Conservation (phyloP, 345 rosid species). For the Aquilaria malaccensis region DNA sequence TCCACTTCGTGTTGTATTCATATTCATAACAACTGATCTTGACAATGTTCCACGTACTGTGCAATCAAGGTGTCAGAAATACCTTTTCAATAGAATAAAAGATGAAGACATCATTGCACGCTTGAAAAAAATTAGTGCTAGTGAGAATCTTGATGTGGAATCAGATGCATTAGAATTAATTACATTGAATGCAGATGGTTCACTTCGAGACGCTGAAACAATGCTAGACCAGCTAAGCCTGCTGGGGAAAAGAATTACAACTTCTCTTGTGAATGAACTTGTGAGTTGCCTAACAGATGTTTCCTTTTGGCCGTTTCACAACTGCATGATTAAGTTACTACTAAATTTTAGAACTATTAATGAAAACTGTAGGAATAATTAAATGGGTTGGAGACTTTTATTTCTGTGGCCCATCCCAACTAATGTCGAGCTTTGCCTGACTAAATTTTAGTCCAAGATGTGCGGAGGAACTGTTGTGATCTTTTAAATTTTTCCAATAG, state of each 20-base stretch:
- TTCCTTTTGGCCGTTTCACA: constrained; percentile 4
- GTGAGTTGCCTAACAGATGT: constrained; percentile 41
- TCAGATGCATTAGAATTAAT: constrained; percentile 84
- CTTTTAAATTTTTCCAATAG: not conserved
- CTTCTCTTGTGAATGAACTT: constrained; percentile 84
- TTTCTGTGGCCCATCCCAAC: not conserved
- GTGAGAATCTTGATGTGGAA: constrained; percentile 85
- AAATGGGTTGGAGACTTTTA: not conserved
- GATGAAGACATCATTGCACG: constrained; percentile 66
- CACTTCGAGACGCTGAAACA: constrained; percentile 97
- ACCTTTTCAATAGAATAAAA: constrained; percentile 85
- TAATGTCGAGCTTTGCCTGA: too few species aligned
- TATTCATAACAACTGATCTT: constrained; percentile 86
- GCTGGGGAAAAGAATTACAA: constrained; percentile 82
- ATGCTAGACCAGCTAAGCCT: constrained; percentile 96
- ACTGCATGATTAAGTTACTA: not conserved
- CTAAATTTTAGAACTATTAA: not conserved
- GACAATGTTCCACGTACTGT: constrained; percentile 91
- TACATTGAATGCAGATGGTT: constrained; percentile 91
- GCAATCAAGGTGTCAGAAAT: constrained; percentile 94
- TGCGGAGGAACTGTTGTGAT: too few species aligned
- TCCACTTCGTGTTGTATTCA: constrained; percentile 57
- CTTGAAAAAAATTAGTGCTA: constrained; percentile 55
- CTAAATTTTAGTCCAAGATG: too few species aligned
- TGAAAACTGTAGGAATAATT: constrained; percentile 6